Evolutionary conservation across 169 alveolate species (phyloP).

Genomic region (Plasmodium gaboni): DNA sequence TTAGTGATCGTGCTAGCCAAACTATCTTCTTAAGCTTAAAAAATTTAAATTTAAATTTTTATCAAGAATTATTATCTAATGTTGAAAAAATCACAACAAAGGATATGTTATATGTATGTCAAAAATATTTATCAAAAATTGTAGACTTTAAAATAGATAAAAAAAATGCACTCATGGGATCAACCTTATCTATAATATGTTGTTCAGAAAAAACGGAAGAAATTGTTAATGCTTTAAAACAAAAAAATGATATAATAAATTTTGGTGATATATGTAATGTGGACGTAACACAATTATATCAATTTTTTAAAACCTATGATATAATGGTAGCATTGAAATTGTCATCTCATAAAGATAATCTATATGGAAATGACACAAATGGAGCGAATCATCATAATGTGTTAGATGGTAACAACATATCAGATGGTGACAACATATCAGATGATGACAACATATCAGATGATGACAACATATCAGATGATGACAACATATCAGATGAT

Average conservation of each 20-base stretch:
- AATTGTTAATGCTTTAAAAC: conserved; percentile 11
- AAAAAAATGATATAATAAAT: neutral
- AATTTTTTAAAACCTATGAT: conserved; percentile 23
- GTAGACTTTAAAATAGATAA: conserved; percentile 31
- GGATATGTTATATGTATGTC: conserved; percentile 9
- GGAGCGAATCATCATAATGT: neutral
- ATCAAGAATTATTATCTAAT: conserved; percentile 6
- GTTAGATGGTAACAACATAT: neutral
- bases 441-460: conserved; percentile 1
- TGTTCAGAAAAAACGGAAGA: conserved; percentile 46
- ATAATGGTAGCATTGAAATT: conserved; percentile 5
- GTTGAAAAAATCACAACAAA: conserved; percentile 28
- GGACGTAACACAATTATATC: conserved; percentile 19
- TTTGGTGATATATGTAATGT: conserved; percentile 31
- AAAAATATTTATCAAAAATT: conserved; percentile 32
- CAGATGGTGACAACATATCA: neutral
- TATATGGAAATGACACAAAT: neutral
- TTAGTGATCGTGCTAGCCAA: conserved; percentile 78
- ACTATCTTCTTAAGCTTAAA: conserved; percentile 79
- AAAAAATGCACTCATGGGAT: conserved; percentile 37
- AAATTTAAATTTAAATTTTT: conserved; percentile 66
- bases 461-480: neutral
- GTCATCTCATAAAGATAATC: neutral
- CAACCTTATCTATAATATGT: conserved; percentile 46
- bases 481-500: conserved; percentile 1